Evolutionary conservation across 371 early-diverging fungal species (phyloP), one percentile per base, ranked within the genome.

Genomic region (Mucor mucedo): DNA sequence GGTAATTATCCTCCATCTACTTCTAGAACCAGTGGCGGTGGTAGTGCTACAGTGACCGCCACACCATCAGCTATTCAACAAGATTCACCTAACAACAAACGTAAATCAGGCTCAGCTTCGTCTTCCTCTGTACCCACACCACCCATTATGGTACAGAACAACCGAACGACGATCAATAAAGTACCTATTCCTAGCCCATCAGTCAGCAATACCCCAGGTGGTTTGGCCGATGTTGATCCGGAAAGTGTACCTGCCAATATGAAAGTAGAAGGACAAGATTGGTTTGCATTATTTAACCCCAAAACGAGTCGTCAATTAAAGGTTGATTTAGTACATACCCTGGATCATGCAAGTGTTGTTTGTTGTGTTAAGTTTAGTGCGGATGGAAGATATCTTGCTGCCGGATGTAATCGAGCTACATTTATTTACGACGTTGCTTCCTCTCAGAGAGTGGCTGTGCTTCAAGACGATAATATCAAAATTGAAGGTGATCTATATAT

Each of bases 281-380:
- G 96, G 96, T 86, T 92, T 81, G 92, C 90, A 30, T 77, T 92
- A 16, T 93, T 89, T 70, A 91, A 91, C 60, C 90, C 90, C 4
- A 92, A 90, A 71, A 73, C 88, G 6, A 84, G 83, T 38, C 84
- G 89, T 48, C 80, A 73, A 60, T 78, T 95, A 50, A 88, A 90
- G 65, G 93, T 97, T 2, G 93, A 95, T 63, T 76, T 95, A 60
- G 80, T 92, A 30, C 92, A 95, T 68, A 92, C 88, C 6, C 76
- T 97, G 62, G 95, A 95, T 32, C 98, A 97, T 75, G 44, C 61
- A 10, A 89, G 91, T 67, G 98, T 98, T 14, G 98, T 98, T 5
- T 98, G 98, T 78, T 98, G 97, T 75, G 97, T 98, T 53, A 91
- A 91, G 60, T 98, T 97, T 67, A 95, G 95, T 64, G 80, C 86